Base-by-base conservation (phyloP, 108 stramenopile genomes). In the Nannochloropsis gaditana region DNA sequence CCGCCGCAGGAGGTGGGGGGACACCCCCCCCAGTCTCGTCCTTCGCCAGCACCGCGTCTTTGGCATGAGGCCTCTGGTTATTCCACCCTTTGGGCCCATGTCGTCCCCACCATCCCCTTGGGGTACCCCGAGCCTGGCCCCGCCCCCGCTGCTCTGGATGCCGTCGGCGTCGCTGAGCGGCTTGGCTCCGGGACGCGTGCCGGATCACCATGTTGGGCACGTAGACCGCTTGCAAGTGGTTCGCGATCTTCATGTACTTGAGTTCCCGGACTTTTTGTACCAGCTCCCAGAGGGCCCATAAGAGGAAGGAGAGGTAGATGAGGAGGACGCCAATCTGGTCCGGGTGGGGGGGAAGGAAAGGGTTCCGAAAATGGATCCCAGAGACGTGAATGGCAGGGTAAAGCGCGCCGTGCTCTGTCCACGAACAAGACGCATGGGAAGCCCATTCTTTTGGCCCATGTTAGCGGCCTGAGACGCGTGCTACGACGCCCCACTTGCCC, bases 161-260 rank as follows among this genome's bases (percentile, higher is more conserved):
- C 59, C 15, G 47, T 15, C 31, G 31, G 31, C 31, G 31, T 31
- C 31, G 31, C 31, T 31, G 31, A 1, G 31, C 31, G 31, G 31
- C 31, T 31, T 31, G 31, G 31, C 31, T 31, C 59, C 59, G 15
- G n/a, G 6, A 73, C 3, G 59, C 59, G n/a, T 73, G 59, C 59
- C n/a, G 15, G 2, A 73, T 73, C 8, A 73, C 59, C 59, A 73
- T 73, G 59, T 73, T 73, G 59, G 59, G 59, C 19, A 73, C 59
- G 6, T 73, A 73, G 59, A 73, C 59, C 19, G 59, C 59, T 73
- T 73, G 15, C 19, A 73, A n/a, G 6, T 73, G 59, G 8, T 73
- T 73, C 19, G 59, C 59, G n/a, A 73, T 73, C n/a, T 73, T 73
- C 59, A 73, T 73, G 59, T 73, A 73, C 59, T 73, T 73, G 15